Evolutionary conservation across 108 stramenopile genomes (phyloP).

Genomic region (Aureococcus anophagefferens): DNA sequence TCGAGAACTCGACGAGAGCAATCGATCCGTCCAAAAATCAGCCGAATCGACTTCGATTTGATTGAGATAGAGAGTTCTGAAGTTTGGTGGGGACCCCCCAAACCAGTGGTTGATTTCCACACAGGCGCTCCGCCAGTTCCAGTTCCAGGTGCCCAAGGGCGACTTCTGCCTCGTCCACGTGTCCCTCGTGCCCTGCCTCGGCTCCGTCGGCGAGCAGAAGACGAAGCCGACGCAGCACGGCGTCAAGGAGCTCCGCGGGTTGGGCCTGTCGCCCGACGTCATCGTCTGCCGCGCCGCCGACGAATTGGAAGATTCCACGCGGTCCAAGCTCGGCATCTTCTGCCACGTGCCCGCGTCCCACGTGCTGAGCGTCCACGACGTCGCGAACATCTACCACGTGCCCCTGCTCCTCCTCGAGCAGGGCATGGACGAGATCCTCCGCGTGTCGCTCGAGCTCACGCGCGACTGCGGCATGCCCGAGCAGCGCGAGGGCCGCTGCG

Average conservation of each 20-base stretch:
- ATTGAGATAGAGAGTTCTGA: too few relatives aligned
- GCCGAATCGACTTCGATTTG: too few relatives aligned
- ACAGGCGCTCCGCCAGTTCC: slow-evolving; percentile 94
- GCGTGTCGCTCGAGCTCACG: slow-evolving; percentile 25
- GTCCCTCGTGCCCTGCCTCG: slow-evolving; percentile 85
- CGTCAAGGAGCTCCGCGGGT: slow-evolving; percentile 80
- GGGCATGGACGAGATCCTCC: slow-evolving; percentile 62
- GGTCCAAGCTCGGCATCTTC: slow-evolving; percentile 83
- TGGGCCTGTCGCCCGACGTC: slow-evolving; percentile 83
- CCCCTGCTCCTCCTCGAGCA: slow-evolving; percentile 84
- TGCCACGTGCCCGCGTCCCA: slow-evolving; percentile 77
- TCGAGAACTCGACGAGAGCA: too few relatives aligned
- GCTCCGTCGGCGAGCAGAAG: slow-evolving; percentile 89
- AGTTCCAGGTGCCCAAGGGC: slow-evolving; percentile 86
- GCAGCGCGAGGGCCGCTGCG: slow-evolving; percentile 5
- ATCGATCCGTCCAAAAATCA: too few relatives aligned
- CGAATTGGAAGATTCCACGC: slow-evolving; percentile 65
- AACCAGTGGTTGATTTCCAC: too few relatives aligned
- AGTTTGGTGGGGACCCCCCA: too few relatives aligned
- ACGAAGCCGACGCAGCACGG: slow-evolving; percentile 99
- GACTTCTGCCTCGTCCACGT: slow-evolving; percentile 93
- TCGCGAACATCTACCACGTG: slow-evolving; percentile 97
- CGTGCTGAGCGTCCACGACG: slow-evolving; percentile 93
- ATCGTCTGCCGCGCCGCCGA: slow-evolving; percentile 86
- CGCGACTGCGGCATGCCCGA: slow-evolving; percentile 4